phyloP scores from a whole-genome alignment of 1,284 basidiomycete species.

The Coniferiporia weirii region DNA sequence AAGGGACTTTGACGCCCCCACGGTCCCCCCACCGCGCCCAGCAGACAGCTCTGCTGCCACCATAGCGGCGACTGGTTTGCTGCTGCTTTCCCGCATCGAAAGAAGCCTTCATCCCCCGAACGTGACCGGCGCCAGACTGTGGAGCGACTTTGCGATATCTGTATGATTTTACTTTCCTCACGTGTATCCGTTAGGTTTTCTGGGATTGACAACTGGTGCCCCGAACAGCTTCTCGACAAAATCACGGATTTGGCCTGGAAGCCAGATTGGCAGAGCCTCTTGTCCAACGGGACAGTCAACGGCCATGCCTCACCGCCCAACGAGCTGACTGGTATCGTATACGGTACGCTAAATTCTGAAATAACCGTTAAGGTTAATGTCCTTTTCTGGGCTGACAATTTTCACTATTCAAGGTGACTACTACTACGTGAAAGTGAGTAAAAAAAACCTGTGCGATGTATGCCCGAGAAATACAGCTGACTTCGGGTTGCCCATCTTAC shows the following conservation, averaged over 20 bases:
- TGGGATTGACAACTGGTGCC: no score
- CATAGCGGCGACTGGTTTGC: slow-evolving; percentile 51
- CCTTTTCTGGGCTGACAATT: background rate
- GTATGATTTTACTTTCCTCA: slow-evolving; percentile 27
- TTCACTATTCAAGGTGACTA: slow-evolving; percentile 32
- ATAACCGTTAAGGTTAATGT: background rate
- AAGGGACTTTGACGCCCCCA: slow-evolving; percentile 65
- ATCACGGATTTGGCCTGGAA: slow-evolving; percentile 52
- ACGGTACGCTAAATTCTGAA: slow-evolving; percentile 37
- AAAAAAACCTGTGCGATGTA: background rate
- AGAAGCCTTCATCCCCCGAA: slow-evolving; percentile 28
- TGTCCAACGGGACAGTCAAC: slow-evolving; percentile 66
- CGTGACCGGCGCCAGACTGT: slow-evolving; percentile 34
- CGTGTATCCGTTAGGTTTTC: no score
- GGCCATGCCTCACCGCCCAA: slow-evolving; percentile 42
- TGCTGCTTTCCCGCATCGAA: slow-evolving; percentile 55
- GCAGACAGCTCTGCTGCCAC: slow-evolving; percentile 66
- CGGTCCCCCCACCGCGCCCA: slow-evolving; percentile 44
- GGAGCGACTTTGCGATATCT: slow-evolving; percentile 44
- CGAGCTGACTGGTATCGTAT: slow-evolving; percentile 58
- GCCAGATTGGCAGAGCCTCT: slow-evolving; percentile 53
- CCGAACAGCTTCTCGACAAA: slow-evolving; percentile 41
- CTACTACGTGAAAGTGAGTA: slow-evolving; percentile 32
- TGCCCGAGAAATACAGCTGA: background rate
- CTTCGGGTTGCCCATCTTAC: background rate